Evolutionary conservation across 306 rosid species (phyloP).

Genomic region (Fagus crenata): DNA sequence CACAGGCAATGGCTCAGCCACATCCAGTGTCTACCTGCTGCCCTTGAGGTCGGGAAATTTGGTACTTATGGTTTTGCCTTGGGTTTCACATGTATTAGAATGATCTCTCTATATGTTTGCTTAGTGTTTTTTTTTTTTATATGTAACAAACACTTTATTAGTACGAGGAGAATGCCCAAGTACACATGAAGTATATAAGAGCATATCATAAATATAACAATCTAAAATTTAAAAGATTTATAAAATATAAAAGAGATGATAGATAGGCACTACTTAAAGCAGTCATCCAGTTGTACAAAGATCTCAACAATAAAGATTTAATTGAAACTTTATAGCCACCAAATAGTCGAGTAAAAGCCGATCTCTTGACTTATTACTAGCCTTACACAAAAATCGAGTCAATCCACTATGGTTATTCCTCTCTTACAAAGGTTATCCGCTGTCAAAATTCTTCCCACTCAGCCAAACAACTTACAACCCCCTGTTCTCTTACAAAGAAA

Average conservation of each 20-base stretch:
- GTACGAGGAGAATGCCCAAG: no score
- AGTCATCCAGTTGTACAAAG: no score
- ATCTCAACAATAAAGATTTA: not conserved
- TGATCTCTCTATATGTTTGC: conserved; percentile 27
- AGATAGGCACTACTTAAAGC: no score
- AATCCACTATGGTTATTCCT: not conserved
- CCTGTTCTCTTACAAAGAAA: not conserved
- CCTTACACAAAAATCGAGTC: not conserved
- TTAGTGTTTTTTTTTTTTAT: conserved; percentile 15
- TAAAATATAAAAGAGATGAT: no score
- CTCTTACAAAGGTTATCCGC: not conserved
- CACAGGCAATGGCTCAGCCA: conserved; percentile 91
- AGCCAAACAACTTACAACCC: not conserved
- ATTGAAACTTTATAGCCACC: not conserved
- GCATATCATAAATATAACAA: no score
- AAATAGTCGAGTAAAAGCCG: not conserved
- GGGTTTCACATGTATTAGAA: conserved; percentile 52
- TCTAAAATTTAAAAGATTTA: no score
- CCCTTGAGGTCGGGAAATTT: conserved; percentile 88
- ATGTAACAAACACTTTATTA: not conserved
- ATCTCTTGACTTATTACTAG: not conserved
- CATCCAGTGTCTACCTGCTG: conserved; percentile 84
- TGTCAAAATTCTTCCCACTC: not conserved
- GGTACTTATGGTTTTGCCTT: conserved; percentile 48
- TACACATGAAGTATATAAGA: no score